Evolutionary conservation across 306 rosid species (phyloP), one percentile per base, ranked within the genome.

Genomic region (Neltuma alba): DNA sequence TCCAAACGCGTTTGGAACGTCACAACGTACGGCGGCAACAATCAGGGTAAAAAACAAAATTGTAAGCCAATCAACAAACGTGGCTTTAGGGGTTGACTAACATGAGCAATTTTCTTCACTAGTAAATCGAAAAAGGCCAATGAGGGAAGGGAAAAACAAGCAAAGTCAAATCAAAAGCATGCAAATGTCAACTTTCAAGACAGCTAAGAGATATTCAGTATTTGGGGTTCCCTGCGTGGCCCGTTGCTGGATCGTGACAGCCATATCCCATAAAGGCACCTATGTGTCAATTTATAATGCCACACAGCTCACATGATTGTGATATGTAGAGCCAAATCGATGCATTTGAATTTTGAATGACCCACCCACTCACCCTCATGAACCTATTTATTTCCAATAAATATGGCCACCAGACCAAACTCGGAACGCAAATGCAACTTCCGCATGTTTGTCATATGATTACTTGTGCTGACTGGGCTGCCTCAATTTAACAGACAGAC

Each of bases 301-400:
- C 62, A 77, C 63, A 73, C 87, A 83, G 75, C 88, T 83, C 78
- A 66, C 28, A 77, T 82, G 89, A 86, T 79, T 54, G 76, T 54
- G 80, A 85, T 69, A 81, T 70, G 44, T 3, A 52, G 27, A 52
- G 4, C 2, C 65, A 58, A 58, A 57, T 57, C 31, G 60, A 76
- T 76, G 70, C 42, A 28, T 28, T 60, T 60, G 66, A 60, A 33
- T 79, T 79, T 72, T 57, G 79, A 54, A 79, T 69, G 74, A 44
- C 79, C 36, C 52, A 60, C 64, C 80, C 69, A 36, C 15, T 42
- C 41, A 67, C 30, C 5, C 63, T 10, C 15, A 42, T n/a, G 16
- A 40, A 60, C 77, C 60, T 57, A 5, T 21, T 31, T 66, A 40
- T 37, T 21, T 13, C 14, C 18, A 33, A 27, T 57, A 20, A 20